Percentiles rank a stretch among this genome's conserved stretches.
These are phyloP conservation scores for Sanghuangporus baumii DNA, from an alignment of 1,284 basidiomycete genomes.

Conservation along the genomic window DNA sequence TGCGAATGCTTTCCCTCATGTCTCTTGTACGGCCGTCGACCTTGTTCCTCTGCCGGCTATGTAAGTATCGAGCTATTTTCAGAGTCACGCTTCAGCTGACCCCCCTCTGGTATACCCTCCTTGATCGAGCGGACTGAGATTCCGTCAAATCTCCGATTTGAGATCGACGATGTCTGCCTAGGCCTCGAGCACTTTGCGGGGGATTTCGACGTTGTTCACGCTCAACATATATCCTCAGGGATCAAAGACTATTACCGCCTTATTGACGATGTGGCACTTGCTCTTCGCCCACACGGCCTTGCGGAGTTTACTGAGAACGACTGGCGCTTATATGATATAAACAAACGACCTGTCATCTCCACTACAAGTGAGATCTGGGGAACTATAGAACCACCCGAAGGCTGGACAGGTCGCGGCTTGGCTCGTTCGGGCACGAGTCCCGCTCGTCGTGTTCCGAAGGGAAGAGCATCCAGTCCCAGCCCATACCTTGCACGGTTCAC, in stretches of 20 bases:
- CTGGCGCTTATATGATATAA: conserved; percentile 51
- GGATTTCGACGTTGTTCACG: conserved; percentile 69
- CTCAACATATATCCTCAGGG: conserved; percentile 61
- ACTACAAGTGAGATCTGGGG: conserved; percentile 11
- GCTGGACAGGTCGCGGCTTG: conserved; percentile 11
- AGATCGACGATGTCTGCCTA: conserved; percentile 78
- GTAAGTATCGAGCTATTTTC: conserved; percentile 35
- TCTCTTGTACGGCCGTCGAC: conserved; percentile 66
- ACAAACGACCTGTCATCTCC: conserved; percentile 40
- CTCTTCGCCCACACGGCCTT: conserved; percentile 65
- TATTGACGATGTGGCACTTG: conserved; percentile 60
- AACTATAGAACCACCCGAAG: conserved; percentile 7
- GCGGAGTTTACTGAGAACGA: conserved; percentile 64
- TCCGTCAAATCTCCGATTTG: conserved; percentile 70
- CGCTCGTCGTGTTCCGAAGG: conserved; percentile 21
- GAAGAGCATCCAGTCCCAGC: conserved; percentile 8
- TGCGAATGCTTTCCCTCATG: conserved; percentile 65
- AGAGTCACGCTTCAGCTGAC: background rate
- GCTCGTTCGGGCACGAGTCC: conserved; percentile 7
- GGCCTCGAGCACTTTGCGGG: conserved; percentile 76
- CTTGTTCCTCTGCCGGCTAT: conserved; percentile 67
- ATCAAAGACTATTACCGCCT: conserved; percentile 62
- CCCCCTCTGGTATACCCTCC: background rate
- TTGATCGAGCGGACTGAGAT: conserved; percentile 1
- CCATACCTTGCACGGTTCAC: conserved; percentile 62